phyloP scores from a whole-genome alignment of 2,329 filamentous ascomycete genomes.

The Mariannaea sp. region DNA sequence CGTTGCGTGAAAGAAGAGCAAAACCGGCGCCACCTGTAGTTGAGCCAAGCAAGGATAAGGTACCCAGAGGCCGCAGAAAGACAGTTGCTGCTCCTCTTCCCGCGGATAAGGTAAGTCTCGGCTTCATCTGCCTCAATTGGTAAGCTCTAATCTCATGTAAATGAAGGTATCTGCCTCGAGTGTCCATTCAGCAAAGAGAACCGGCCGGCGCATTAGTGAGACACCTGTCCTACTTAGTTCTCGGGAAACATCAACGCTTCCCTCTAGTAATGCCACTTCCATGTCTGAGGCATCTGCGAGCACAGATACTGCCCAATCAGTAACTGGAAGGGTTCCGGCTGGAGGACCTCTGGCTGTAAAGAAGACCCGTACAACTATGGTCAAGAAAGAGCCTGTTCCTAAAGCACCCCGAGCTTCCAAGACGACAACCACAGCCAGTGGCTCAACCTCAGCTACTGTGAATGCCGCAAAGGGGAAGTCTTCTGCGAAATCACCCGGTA shows the following conservation, averaged over 20 bases:
- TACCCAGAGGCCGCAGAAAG: conserved; percentile 57
- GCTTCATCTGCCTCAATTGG: neutral
- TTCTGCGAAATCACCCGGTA: conserved; percentile 15
- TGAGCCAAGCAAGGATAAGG: conserved; percentile 43
- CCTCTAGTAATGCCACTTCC: conserved; percentile 15
- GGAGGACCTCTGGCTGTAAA: conserved; percentile 56
- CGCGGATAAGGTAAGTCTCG: conserved; percentile 38
- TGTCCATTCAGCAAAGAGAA: conserved; percentile 40
- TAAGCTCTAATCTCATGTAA: conserved; percentile 19
- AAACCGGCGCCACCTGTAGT: conserved; percentile 60
- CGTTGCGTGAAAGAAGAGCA: conserved; percentile 72
- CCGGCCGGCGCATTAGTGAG: conserved; percentile 56
- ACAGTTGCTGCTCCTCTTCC: conserved; percentile 57
- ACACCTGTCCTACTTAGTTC: conserved; percentile 46
- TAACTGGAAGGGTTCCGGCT: conserved; percentile 47
- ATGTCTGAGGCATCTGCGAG: conserved; percentile 30
- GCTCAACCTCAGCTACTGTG: conserved; percentile 19
- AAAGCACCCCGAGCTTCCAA: conserved; percentile 44
- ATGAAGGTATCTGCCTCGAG: conserved; percentile 37
- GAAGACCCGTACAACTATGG: conserved; percentile 60
- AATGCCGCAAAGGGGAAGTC: conserved; percentile 22
- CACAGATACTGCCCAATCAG: conserved; percentile 47
- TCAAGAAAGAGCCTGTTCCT: conserved; percentile 47
- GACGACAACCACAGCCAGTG: conserved; percentile 30
- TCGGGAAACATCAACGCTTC: conserved; percentile 15